Base-by-base conservation (phyloP, 108 stramenopile genomes). In the Nannochloropsis oceanica region DNA sequence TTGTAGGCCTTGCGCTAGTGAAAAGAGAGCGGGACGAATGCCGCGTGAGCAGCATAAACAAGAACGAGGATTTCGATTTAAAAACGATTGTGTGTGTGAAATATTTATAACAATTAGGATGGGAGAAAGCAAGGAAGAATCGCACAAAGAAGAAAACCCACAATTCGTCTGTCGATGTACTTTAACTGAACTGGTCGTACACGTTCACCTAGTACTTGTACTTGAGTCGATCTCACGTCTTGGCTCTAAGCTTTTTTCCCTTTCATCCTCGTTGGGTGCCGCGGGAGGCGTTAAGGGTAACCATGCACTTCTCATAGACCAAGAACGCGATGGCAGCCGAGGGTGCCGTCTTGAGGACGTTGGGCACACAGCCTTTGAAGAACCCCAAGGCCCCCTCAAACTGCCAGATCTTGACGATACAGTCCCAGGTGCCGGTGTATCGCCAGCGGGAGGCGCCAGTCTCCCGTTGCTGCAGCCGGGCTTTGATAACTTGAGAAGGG, bases 251-350 rank as follows among this genome's bases (percentile, higher is more conserved):
- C 1, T 34, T 5, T 34, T 5, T 34, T 73, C 8, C 34, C 2
- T 34, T 34, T 1, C 34, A 34, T 34, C 5, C 34, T 34, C 18
- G 81, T 81, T 22, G 27, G 14, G 14, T 34, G 81, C 27, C 81
- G 81, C 26, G 81, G 25, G 25, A 18, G 27, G 8, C 8, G 59
- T 73, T 73, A 10, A 73, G n/a, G 18, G 59, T n/a, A n/a, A 73
- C 7, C 59, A 73, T n/a, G 59, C 59, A 73, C 79, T 89, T 81
- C 86, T 99, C 99, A 89, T 99, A 98, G 11, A 95, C 95, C 18
- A 96, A 90, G 89, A 99, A 97, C 0, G 98, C 99, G 82, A 99
- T 91, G 12, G 98, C 99, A 14, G 98, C 93, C 85, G 94, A 93
- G 34, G 99, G 99, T 50, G 97, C 98, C 13, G 98, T 97, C 26